These are phyloP conservation scores for Phialophora chinensis DNA, from an alignment of 2,329 filamentous ascomycete species.

Conservation along the genomic window DNA sequence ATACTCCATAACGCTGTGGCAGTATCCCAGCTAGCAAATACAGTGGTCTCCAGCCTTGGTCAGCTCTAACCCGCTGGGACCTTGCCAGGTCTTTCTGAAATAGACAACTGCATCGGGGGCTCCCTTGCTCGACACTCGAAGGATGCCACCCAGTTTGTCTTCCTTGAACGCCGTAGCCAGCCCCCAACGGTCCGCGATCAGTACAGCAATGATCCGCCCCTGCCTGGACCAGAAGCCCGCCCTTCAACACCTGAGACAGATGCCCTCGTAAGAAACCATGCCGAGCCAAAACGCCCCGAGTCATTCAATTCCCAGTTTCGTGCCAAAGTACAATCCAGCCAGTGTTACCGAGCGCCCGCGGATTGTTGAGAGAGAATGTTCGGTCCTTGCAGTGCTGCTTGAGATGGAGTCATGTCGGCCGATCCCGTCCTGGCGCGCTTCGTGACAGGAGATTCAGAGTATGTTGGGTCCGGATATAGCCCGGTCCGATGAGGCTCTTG, in stretches of 20 bases:
- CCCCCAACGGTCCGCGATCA: slow-evolving; percentile 5
- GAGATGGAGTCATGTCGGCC: slow-evolving; percentile 35
- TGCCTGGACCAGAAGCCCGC: neutral
- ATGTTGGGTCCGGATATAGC: slow-evolving; percentile 36
- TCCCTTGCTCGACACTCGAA: neutral
- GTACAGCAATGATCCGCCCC: slow-evolving; percentile 14
- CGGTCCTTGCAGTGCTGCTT: slow-evolving; percentile 36
- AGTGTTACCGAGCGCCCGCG: slow-evolving; percentile 25
- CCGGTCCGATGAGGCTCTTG: slow-evolving; percentile 32
- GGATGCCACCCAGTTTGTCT: slow-evolving; percentile 1
- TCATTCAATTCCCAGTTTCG: neutral
- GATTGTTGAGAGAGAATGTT: slow-evolving; percentile 33
- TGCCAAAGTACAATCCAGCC: neutral
- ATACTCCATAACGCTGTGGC: neutral
- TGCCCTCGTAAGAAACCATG: neutral
- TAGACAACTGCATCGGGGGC: neutral
- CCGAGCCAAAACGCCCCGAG: slow-evolving; percentile 5
- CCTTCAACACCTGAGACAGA: slow-evolving; percentile 6
- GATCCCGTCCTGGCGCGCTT: slow-evolving; percentile 34
- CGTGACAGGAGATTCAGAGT: slow-evolving; percentile 29
- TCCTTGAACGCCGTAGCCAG: slow-evolving; percentile 10
- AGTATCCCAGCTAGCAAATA: neutral
- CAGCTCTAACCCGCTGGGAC: neutral
- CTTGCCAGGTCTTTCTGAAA: neutral
- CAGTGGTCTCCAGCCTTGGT: neutral